Percentiles rank a stretch among this genome's conserved stretches.
phyloP scores from a whole-genome alignment of 805 yeast species.

The Starmerella etchellsii region DNA sequence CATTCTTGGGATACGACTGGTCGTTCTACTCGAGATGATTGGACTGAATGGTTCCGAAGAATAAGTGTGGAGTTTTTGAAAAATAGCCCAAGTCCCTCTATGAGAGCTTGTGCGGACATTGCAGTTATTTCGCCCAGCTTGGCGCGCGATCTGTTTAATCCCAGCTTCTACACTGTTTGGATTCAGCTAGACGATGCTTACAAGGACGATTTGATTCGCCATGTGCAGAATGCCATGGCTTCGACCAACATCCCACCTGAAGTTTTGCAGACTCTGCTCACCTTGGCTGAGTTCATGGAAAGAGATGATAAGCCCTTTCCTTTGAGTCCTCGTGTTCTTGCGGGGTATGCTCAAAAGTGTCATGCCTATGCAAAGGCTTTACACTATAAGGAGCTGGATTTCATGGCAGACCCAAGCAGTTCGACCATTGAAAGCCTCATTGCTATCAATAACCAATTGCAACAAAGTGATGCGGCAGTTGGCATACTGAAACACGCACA shows the following conservation, averaged over 20 bases:
- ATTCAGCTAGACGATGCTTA: constrained; percentile 75
- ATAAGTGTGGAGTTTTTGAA: constrained; percentile 73
- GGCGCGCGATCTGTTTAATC: constrained; percentile 76
- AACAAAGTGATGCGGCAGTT: constrained; percentile 95
- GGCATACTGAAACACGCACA: constrained; percentile 94
- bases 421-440: constrained; percentile 86
- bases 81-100: constrained; percentile 88
- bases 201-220: constrained; percentile 77
- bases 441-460: constrained; percentile 83
- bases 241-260: constrained; percentile 93
- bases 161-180: constrained; percentile 95
- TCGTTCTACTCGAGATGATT: constrained; percentile 81
- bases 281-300: constrained; percentile 92
- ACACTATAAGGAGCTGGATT: constrained; percentile 90
- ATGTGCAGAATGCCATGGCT: constrained; percentile 74
- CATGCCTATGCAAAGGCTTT: constrained; percentile 97
- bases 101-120: constrained; percentile 80
- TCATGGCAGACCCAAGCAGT: constrained; percentile 82
- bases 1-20: constrained; percentile 87
- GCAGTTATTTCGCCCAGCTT: constrained; percentile 80
- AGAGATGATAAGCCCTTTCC: constrained; percentile 93
- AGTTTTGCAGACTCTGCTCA: constrained; percentile 76
- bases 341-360: constrained; percentile 85
- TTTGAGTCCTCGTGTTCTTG: constrained; percentile 75
- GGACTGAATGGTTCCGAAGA: constrained; percentile 95